These are phyloP conservation scores for cucumber (Cucumis sativus) DNA, from an alignment of 306 rosid species.

Conservation along the genomic window DNA sequence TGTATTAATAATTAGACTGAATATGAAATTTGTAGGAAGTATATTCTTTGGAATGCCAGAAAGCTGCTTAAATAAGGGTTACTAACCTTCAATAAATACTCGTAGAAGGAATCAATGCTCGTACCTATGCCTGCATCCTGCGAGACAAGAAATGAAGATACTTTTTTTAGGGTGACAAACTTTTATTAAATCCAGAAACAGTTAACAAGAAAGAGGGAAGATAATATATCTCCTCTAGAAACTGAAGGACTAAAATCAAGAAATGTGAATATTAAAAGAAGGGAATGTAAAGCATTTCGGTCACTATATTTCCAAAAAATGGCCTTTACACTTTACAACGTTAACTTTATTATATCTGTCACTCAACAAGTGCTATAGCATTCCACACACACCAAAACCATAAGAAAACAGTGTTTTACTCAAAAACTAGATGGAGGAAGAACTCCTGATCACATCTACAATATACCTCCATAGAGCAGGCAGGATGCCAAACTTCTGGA, in stretches of 20 bases:
- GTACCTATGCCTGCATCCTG: conserved; percentile 99
- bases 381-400: too few relatives aligned
- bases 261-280: not conserved
- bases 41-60: not conserved
- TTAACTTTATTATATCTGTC: too few relatives aligned
- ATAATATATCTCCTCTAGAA: not conserved
- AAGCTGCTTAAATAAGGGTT: not conserved
- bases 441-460: too few relatives aligned
- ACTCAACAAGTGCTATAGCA: not conserved
- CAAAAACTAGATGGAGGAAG: too few relatives aligned
- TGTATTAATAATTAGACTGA: not conserved
- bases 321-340: too few relatives aligned
- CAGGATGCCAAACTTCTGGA: too few relatives aligned
- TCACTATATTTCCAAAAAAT: too few relatives aligned
- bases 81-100: conserved; percentile 88
- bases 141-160: conserved; percentile 21
- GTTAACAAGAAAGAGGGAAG: not conserved
- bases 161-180: not conserved
- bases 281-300: too few relatives aligned
- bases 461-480: too few relatives aligned
- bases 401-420: too few relatives aligned
- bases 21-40: not conserved
- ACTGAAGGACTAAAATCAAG: not conserved
- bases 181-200: not conserved
- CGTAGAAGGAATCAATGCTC: conserved; percentile 94